Base-by-base conservation (phyloP, 371 early-diverging fungal genomes). In the Nosema muscidifuracis region DNA sequence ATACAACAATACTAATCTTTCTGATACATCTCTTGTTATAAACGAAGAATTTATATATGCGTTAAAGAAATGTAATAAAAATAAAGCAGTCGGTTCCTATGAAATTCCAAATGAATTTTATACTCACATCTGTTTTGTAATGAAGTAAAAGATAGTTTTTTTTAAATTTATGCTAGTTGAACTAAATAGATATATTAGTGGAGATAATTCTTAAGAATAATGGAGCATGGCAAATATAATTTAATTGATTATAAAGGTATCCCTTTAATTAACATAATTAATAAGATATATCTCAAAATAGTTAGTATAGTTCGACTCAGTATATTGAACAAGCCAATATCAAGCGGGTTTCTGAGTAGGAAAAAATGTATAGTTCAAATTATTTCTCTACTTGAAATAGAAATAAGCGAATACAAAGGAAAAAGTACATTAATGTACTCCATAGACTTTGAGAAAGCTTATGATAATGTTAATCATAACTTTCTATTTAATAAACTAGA, bases 181-280 rank as follows among this genome's bases (percentile, higher is more conserved):
- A 40, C 15, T 40, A 9, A 40, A 40, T 40, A 40, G 15, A 40
- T 40, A 40, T 40, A 40, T 40, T 20, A 22, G n/a, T 24, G 38
- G 26, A 31, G 55, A 13, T 20, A 26, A 7, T 28, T 1, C 61
- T 6, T 70, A 69, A 50, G 33, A 53, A 1, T 22, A 3, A 9
- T 69, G 60, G 69, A 31, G 24, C n/a, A 47, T 3, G 18, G 7
- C 51, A 22, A 20, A 36, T n/a, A 56, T 75, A 22, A 47, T 75
- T 18, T 60, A 2, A 40, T 43, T 16, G 69, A 75, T 34, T 75
- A 75, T 40, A 33, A 64, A 55, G 75, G 75, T 2, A 75, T 75
- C 6, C 18, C 63, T 15, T 16, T 75, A 28, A 69, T 75, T 24
- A 31, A 24, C 20, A 61, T 34, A 6, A 2, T 55, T 3, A 18